Evolutionary conservation across 1,284 basidiomycete genomes (phyloP).

Genomic region (Ustilago shanxiensis): DNA sequence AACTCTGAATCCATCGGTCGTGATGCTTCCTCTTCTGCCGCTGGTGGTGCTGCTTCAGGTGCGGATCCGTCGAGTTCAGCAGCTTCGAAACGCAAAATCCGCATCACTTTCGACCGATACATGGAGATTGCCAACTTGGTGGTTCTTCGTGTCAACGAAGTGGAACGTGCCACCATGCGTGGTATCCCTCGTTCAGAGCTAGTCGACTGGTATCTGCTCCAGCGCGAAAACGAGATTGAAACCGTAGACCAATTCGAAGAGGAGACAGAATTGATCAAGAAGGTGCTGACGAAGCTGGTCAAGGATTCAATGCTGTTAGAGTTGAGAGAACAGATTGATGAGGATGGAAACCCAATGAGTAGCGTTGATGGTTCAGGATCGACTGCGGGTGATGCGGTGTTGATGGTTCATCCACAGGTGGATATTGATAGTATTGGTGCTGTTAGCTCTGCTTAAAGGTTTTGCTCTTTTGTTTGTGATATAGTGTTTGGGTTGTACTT

Average conservation of each 20-base stretch:
- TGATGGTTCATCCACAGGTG: constrained; percentile 64
- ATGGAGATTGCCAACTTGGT: constrained; percentile 89
- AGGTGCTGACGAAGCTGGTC: constrained; percentile 88
- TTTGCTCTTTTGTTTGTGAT: not conserved
- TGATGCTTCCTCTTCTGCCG: constrained; percentile 58
- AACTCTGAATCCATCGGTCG: constrained; percentile 74
- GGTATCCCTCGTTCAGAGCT: constrained; percentile 83
- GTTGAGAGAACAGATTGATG: constrained; percentile 54
- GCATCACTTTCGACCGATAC: constrained; percentile 95
- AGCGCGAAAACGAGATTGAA: constrained; percentile 81
- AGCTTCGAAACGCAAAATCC: constrained; percentile 74
- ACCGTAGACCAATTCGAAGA: constrained; percentile 90
- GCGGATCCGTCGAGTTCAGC: constrained; percentile 31
- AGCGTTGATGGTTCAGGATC: constrained; percentile 34
- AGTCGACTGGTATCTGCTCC: constrained; percentile 95
- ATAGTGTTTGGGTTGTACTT: constrained; percentile 13
- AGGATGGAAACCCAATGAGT: constrained; percentile 45
- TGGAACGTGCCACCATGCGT: constrained; percentile 81
- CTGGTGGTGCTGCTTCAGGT: constrained; percentile 39
- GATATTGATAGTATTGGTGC: constrained; percentile 61
- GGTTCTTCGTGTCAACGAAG: constrained; percentile 82
- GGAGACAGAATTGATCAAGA: constrained; percentile 88
- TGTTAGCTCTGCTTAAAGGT: constrained; percentile 12
- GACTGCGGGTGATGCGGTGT: constrained; percentile 35
- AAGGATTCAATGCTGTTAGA: constrained; percentile 75